These are phyloP conservation scores for Crithidia acanthocephali DNA, from an alignment of 208 protist species.

Conservation along the genomic window DNA sequence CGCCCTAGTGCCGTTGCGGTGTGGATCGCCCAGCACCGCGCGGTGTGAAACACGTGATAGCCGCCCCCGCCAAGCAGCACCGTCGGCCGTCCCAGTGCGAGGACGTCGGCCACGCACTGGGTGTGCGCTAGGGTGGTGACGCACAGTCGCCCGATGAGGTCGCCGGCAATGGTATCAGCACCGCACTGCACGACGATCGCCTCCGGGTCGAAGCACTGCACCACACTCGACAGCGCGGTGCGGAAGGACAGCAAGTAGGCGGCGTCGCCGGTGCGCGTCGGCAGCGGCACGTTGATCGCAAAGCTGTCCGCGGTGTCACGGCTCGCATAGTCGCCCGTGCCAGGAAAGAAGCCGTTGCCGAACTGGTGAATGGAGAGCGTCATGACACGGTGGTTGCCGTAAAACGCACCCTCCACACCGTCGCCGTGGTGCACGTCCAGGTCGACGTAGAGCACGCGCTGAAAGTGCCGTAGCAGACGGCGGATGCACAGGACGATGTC, in stretches of 20 bases:
- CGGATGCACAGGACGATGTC: slow-evolving; percentile 99
- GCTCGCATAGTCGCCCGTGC: slow-evolving; percentile 89
- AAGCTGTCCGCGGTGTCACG: slow-evolving; percentile 55
- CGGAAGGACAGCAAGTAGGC: slow-evolving; percentile 96
- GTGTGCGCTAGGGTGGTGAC: slow-evolving; percentile 94
- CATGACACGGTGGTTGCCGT: slow-evolving; percentile 99
- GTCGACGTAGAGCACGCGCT: slow-evolving; percentile 99
- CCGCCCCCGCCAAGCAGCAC: slow-evolving; percentile 99
- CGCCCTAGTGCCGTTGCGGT: slow-evolving; percentile 87
- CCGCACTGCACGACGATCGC: slow-evolving; percentile 99
- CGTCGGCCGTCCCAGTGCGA: slow-evolving; percentile 92
- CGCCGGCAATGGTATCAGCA: slow-evolving; percentile 97
- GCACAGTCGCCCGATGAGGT: slow-evolving; percentile 97
- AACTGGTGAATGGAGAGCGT: slow-evolving; percentile 99
- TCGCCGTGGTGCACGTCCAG: slow-evolving; percentile 99
- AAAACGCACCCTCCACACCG: slow-evolving; percentile 99
- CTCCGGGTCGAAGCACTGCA: slow-evolving; percentile 96
- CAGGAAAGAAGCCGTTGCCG: slow-evolving; percentile 97
- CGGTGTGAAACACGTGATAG: slow-evolving; percentile 98
- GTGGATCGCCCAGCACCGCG: slow-evolving; percentile 99
- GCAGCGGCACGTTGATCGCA: slow-evolving; percentile 96
- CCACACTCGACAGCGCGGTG: slow-evolving; percentile 92
- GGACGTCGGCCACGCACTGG: slow-evolving; percentile 96
- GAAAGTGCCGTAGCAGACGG: slow-evolving; percentile 97
- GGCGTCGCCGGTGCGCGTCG: slow-evolving; percentile 95